A percentile compares a stretch with the other conserved stretches of the same genome.
phyloP scores from a whole-genome alignment of 495 filamentous ascomycete genomes.

The Aspergillus sclerotioniger region DNA sequence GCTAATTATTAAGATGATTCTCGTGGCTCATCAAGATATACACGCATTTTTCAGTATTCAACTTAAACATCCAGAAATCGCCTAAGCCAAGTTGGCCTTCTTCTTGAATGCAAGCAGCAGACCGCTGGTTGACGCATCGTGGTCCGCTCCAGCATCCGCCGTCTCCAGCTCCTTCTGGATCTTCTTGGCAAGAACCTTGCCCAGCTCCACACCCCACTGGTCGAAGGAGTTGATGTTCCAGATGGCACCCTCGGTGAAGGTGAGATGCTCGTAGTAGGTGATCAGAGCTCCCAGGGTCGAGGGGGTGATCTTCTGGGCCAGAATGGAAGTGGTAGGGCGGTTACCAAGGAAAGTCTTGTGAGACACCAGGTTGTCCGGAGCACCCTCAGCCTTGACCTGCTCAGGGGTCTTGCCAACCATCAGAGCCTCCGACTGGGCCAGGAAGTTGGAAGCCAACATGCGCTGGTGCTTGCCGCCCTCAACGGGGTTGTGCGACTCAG shows the following conservation, averaged over 20 bases:
- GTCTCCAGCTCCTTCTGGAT: slow-evolving; percentile 79
- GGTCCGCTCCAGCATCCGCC: slow-evolving; percentile 60
- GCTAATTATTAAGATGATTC: slow-evolving; percentile 14
- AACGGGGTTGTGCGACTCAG: slow-evolving; percentile 93
- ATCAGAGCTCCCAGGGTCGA: slow-evolving; percentile 91
- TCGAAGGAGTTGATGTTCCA: slow-evolving; percentile 99
- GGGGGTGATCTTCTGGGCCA: slow-evolving; percentile 93
- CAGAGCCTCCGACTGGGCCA: slow-evolving; percentile 94
- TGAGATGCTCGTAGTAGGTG: slow-evolving; percentile 97
- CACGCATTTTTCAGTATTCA: slow-evolving; percentile 21
- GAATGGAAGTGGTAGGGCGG: slow-evolving; percentile 90
- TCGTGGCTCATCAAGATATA: slow-evolving; percentile 32
- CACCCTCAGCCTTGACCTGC: slow-evolving; percentile 85
- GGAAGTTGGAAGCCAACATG: slow-evolving; percentile 98
- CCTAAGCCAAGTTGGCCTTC: slow-evolving; percentile 54
- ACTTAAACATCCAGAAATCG: slow-evolving; percentile 6
- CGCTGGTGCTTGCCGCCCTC: slow-evolving; percentile 90
- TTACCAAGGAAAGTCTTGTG: slow-evolving; percentile 99
- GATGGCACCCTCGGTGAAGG: slow-evolving; percentile 94
- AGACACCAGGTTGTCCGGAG: slow-evolving; percentile 78
- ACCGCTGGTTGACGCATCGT: slow-evolving; percentile 85
- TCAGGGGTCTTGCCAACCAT: slow-evolving; percentile 97
- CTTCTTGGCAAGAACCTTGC: slow-evolving; percentile 93
- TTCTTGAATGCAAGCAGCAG: slow-evolving; percentile 83
- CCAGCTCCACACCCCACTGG: slow-evolving; percentile 98